Conservation (phyloP, 2,329 filamentous ascomycete genomes). For the Sarocladium kiliense region DNA sequence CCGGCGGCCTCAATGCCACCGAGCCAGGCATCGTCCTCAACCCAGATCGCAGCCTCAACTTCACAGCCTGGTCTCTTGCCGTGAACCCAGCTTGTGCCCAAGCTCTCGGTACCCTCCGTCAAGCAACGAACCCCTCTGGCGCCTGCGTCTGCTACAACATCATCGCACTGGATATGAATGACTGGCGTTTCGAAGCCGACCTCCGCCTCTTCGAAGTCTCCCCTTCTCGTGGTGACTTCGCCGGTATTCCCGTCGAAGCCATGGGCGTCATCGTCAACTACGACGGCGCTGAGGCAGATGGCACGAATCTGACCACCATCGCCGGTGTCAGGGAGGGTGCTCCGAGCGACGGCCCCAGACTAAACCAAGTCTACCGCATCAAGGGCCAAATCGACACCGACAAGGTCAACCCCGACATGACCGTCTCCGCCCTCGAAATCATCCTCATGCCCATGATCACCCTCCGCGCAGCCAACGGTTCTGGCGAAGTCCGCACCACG, state of each 20-base stretch:
- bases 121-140: conserved; percentile 67
- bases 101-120: conserved; percentile 48
- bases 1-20: conserved; percentile 21
- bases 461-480: conserved; percentile 49
- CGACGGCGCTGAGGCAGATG: conserved; percentile 32
- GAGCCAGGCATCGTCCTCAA: conserved; percentile 21
- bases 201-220: conserved; percentile 68
- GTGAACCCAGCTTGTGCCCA: conserved; percentile 55
- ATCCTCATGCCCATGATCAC: conserved; percentile 65
- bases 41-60: conserved; percentile 42
- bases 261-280: conserved; percentile 51
- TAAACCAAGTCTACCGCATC: conserved; percentile 9
- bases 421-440: conserved; percentile 54
- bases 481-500: conserved; percentile 51
- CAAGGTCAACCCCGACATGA: conserved; percentile 49
- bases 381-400: conserved; percentile 57
- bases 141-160: conserved; percentile 81
- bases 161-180: conserved; percentile 60
- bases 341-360: neutral
- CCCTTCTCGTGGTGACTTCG: conserved; percentile 48
- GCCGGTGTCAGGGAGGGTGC: conserved; percentile 16
- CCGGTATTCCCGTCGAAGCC: conserved; percentile 43
- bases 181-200: conserved; percentile 72
- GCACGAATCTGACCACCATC: conserved; percentile 18
- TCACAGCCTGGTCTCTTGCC: conserved; percentile 49